Evolutionary conservation across 2,329 filamentous ascomycete genomes (phyloP).

Genomic region (Aureobasidium musti): DNA sequence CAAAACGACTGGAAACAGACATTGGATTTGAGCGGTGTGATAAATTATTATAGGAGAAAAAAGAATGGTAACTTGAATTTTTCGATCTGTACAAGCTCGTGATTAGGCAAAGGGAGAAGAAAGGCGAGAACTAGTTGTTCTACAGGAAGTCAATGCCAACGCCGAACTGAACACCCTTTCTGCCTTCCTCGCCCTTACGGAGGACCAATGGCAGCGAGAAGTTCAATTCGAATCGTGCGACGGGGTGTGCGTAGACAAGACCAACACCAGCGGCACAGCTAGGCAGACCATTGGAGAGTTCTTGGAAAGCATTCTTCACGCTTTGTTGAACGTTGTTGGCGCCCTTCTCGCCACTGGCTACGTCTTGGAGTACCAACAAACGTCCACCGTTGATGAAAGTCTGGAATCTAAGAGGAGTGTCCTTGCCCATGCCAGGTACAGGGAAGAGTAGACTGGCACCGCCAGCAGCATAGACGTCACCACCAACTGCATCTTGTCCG

Average conservation of each 20-base stretch:
- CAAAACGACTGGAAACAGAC: neutral
- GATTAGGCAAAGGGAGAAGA: neutral
- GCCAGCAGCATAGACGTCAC: conserved; percentile 87
- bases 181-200: conserved; percentile 78
- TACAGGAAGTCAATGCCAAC: conserved; percentile 96
- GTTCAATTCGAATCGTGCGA: conserved; percentile 93
- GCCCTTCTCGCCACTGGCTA: conserved; percentile 42
- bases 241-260: conserved; percentile 90
- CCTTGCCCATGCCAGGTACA: conserved; percentile 75
- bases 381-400: conserved; percentile 89
- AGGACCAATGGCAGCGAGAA: conserved; percentile 84
- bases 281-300: conserved; percentile 73
- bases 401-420: conserved; percentile 83
- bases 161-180: conserved; percentile 93
- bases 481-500: conserved; percentile 80
- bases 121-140: conserved; percentile 20
- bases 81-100: conserved; percentile 27
- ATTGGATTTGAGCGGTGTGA: neutral
- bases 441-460: conserved; percentile 84
- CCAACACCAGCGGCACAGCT: conserved; percentile 86
- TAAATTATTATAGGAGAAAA: neutral
- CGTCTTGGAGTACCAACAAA: conserved; percentile 70
- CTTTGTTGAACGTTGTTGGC: conserved; percentile 57
- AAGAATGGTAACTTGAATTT: conserved; percentile 10
- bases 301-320: conserved; percentile 64